These are phyloP conservation scores for Podaxis carcinomalis DNA, from an alignment of 768 basidiomycete genomes.

Conservation along the genomic window DNA sequence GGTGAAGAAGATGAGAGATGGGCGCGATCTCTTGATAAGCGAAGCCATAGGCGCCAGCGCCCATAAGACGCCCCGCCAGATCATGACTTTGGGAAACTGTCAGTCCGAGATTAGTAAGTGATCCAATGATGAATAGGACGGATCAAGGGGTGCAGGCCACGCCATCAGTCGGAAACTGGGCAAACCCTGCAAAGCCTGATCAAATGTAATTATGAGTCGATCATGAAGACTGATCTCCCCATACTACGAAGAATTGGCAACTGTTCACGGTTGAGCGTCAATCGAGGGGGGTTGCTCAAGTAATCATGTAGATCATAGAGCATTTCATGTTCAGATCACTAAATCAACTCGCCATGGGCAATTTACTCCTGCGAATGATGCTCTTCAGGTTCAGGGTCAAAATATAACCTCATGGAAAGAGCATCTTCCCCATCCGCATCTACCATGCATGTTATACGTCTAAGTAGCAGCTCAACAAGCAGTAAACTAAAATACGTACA, in stretches of 20 bases:
- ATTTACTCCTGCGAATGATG: background rate
- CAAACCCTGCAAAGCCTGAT: background rate
- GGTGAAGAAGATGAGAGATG: background rate
- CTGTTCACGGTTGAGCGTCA: background rate
- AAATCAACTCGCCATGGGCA: background rate
- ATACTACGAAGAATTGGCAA: no score
- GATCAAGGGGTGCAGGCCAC: background rate
- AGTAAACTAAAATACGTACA: constrained; percentile 49
- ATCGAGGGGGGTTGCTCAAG: background rate
- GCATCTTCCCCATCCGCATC: constrained; percentile 90
- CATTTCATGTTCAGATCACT: background rate
- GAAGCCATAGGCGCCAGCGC: background rate
- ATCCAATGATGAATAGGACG: background rate
- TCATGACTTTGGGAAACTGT: background rate
- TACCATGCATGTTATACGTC: constrained; percentile 23
- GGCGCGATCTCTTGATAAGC: background rate
- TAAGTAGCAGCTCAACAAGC: background rate
- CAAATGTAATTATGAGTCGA: no score
- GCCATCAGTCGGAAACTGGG: background rate
- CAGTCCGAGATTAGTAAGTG: background rate
- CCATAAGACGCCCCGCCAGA: background rate
- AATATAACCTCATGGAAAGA: constrained; percentile 67
- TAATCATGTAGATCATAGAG: background rate
- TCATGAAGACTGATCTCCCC: no score
- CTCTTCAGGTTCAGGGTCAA: constrained; percentile 5